These are phyloP conservation scores for Hypoxylon rickii DNA, from an alignment of 495 filamentous ascomycete species.

Conservation along the genomic window DNA sequence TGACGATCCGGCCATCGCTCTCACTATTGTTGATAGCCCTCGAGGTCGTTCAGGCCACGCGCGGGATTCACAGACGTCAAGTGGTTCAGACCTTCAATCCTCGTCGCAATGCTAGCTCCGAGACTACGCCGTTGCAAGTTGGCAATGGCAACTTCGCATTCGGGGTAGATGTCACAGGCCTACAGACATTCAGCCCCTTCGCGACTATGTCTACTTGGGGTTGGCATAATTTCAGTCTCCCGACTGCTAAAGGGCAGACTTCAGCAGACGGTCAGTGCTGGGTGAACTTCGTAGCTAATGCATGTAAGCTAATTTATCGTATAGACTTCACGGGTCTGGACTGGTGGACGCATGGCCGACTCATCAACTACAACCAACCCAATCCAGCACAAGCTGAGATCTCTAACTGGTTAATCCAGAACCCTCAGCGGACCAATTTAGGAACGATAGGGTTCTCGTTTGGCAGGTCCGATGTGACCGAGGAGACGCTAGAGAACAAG, in stretches of 20 bases:
- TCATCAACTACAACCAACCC: constrained; percentile 57
- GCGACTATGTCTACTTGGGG: constrained; percentile 60
- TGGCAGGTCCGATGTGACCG: constrained; percentile 43
- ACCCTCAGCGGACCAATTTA: constrained; percentile 57
- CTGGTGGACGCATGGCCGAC: constrained; percentile 60
- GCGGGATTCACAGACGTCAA: constrained; percentile 38
- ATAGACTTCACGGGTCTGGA: constrained; percentile 51
- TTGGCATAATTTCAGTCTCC: constrained; percentile 62
- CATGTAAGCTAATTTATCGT: constrained; percentile 1
- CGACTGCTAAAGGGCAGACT: constrained; percentile 47
- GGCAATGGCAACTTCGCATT: constrained; percentile 64
- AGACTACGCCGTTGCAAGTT: constrained; percentile 55
- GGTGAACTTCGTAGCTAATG: neutral
- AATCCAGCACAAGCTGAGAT: constrained; percentile 56
- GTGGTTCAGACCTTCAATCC: constrained; percentile 51
- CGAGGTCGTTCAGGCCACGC: constrained; percentile 17
- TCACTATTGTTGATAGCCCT: constrained; percentile 5
- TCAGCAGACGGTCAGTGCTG: constrained; percentile 40
- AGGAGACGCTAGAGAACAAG: constrained; percentile 45
- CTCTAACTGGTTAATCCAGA: constrained; percentile 58
- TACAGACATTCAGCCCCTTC: constrained; percentile 65
- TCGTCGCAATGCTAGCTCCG: constrained; percentile 50
- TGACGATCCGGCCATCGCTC: too few relatives aligned
- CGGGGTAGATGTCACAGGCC: constrained; percentile 56
- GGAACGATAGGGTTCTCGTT: constrained; percentile 54